Evolutionary conservation across 2,329 filamentous ascomycete genomes (phyloP), one percentile per base, ranked within the genome.

Genomic region (Talaromyces sp.): DNA sequence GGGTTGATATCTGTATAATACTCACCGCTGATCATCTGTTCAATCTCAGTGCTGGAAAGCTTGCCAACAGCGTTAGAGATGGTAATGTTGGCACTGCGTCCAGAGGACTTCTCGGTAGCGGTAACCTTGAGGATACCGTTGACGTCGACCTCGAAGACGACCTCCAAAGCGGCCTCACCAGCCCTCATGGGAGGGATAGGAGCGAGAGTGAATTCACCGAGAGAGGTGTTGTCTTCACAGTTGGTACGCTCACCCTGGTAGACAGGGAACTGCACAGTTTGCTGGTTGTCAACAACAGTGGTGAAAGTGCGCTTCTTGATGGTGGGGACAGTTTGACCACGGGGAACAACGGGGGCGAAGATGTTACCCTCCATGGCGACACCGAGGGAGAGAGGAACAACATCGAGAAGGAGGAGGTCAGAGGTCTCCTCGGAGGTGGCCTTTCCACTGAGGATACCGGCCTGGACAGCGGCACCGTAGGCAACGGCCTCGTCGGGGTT

Each of bases 71-170:
- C 96, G 87, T 99, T 99, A 80, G 90, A 91, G 80, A 99, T 99
- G 76, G 94, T 99, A 78, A 99, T 99, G 87, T 99, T 99, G 80
- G 94, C 94, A 73, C 84, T 94, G 77, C 94, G 92, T 72, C 94
- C 94, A 35, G 94, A 96, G 68, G 91, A 93, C 87, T 99, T 99
- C 86, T 99, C 94, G 50, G 93, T 97, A 67, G 94, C 94, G 63
- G 93, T 97, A 72, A 97, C 94, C 87, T 99, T 99, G 66, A 99
- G 88, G 77, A 97, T 96, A 88, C 94, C 94, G 84, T 99, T 99
- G 84, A 97, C 94, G 69, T 99, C 94, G 73, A 99, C 94, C 82
- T 99, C 94, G 80, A 99, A 97, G 77, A 97, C 91, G 68, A 93
- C 89, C 81, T 99, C 94, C 46, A 99, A 89, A 66, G 96, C 92